These are phyloP conservation scores for Entomophthora muscae DNA, from an alignment of 371 early-diverging fungal species.

Conservation along the genomic window DNA sequence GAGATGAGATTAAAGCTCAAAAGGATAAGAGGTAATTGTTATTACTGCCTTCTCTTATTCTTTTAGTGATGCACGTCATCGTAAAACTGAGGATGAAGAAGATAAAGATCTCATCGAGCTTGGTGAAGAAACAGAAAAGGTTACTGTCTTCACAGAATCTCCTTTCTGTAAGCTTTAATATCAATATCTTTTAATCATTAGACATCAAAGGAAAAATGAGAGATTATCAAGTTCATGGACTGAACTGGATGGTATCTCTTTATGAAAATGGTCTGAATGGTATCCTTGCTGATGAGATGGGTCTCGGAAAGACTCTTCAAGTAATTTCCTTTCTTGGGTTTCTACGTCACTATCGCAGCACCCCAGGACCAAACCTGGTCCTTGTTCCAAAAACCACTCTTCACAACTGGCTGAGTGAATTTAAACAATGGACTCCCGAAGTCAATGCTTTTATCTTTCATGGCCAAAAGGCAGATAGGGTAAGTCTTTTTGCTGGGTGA, in stretches of 20 bases:
- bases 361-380: slow-evolving; percentile 56
- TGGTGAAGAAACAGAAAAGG: background rate
- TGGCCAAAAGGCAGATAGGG: slow-evolving; percentile 16
- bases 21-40: too few species aligned
- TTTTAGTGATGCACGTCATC: background rate
- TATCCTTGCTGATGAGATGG: slow-evolving; percentile 99
- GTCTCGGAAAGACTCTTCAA: slow-evolving; percentile 98
- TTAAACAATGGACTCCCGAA: slow-evolving; percentile 86
- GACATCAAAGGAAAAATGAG: slow-evolving; percentile 28
- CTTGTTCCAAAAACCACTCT: slow-evolving; percentile 97
- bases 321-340: background rate
- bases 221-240: slow-evolving; percentile 93
- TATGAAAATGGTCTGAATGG: slow-evolving; percentile 97
- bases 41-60: too few species aligned
- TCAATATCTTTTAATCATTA: background rate
- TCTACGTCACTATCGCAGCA: background rate
- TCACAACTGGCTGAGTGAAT: slow-evolving; percentile 95
- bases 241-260: slow-evolving; percentile 97
- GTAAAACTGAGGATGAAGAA: slow-evolving; percentile 2
- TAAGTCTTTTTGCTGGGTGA: slow-evolving; percentile 18
- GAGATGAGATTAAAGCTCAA: background rate
- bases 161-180: slow-evolving; percentile 25
- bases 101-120: background rate
- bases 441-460: slow-evolving; percentile 17
- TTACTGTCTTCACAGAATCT: background rate